phyloP scores from a whole-genome alignment of 176 grass and related monocot species.

The Raddia guianensis region DNA sequence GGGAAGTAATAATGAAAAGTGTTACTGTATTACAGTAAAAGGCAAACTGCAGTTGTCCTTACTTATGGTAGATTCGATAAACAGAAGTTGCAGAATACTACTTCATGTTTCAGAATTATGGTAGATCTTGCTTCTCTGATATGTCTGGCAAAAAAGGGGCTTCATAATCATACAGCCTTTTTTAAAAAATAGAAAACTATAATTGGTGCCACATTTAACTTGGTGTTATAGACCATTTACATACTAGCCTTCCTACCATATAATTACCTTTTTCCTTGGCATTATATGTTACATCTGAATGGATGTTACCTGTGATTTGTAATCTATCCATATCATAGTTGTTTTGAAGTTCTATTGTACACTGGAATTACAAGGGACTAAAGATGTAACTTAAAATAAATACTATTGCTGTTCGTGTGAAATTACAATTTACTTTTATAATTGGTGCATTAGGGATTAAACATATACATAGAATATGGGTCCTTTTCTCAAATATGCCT shows the following conservation, averaged over 20 bases:
- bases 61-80: conserved; percentile 2
- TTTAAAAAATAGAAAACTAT: neutral
- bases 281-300: conserved; percentile 26
- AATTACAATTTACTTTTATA: too few species aligned
- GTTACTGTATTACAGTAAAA: neutral
- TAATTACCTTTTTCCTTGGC: neutral
- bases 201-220: neutral
- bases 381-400: neutral
- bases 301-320: neutral
- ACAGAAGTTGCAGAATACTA: neutral
- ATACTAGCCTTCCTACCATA: neutral
- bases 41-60: conserved; percentile 15
- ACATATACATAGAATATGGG: neutral
- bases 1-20: neutral
- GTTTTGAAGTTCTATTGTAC: neutral
- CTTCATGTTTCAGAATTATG: conserved; percentile 2
- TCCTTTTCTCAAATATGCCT: conserved; percentile 3
- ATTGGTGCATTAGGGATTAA: neutral
- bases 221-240: neutral
- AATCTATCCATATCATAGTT: neutral
- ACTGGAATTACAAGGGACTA: neutral
- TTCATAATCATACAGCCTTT: conserved; percentile 24
- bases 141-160: neutral
- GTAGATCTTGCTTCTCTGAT: conserved; percentile 2
- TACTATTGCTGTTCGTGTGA: too few species aligned